Evolutionary conservation across 1,284 basidiomycete species (phyloP).

Genomic region (Rhodotorula sp.): DNA sequence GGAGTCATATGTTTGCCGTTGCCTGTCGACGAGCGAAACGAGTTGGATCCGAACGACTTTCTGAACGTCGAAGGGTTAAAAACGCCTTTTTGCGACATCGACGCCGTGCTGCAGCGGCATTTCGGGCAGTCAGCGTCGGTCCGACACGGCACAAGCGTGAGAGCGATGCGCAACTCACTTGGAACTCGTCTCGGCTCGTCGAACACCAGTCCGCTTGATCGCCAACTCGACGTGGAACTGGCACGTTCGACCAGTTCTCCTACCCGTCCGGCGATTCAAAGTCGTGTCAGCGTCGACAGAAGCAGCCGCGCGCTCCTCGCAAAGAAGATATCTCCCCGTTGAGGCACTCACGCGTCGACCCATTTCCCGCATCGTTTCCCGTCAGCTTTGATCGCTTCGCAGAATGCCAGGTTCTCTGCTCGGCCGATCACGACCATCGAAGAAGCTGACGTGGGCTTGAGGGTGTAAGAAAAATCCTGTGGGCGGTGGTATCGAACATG

Average conservation of each 20-base stretch:
- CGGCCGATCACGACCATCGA: slow-evolving; percentile 81
- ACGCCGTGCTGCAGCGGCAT: slow-evolving; percentile 20
- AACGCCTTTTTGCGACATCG: slow-evolving; percentile 10
- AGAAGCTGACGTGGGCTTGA: slow-evolving; percentile 77
- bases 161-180: slow-evolving; percentile 10
- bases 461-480: slow-evolving; percentile 60
- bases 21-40: neutral
- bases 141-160: neutral
- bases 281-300: neutral
- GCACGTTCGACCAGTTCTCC: slow-evolving; percentile 64
- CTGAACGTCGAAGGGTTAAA: slow-evolving; percentile 10
- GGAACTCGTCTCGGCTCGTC: slow-evolving; percentile 62
- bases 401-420: slow-evolving; percentile 80
- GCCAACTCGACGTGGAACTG: slow-evolving; percentile 83
- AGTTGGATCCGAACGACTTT: slow-evolving; percentile 15
- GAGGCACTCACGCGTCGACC: slow-evolving; percentile 70
- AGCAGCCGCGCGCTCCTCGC: neutral
- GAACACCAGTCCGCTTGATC: slow-evolving; percentile 67
- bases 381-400: slow-evolving; percentile 70
- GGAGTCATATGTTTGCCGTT: neutral
- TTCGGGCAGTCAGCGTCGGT: too few relatives aligned
- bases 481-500: too few relatives aligned
- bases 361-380: slow-evolving; percentile 78
- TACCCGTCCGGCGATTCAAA: slow-evolving; percentile 39
- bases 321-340: too few relatives aligned